Evolutionary conservation across 257 asterid species (phyloP).

Genomic region (Solanum commersonii): DNA sequence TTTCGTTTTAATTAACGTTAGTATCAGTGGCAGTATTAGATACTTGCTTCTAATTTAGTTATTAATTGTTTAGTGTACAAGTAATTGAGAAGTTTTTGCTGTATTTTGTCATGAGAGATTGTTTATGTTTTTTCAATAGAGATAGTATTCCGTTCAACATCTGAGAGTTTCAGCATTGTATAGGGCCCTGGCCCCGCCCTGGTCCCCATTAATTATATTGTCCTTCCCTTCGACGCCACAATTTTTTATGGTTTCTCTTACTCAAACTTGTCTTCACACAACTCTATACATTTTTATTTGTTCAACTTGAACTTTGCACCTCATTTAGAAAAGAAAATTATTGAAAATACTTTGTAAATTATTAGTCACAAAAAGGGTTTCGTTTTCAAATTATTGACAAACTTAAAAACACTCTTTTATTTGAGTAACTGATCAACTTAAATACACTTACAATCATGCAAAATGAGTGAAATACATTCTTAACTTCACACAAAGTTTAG

Average conservation of each 20-base stretch:
- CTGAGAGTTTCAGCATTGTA: not conserved
- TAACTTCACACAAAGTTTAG: too few species aligned
- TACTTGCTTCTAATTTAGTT: not conserved
- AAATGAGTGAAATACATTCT: too few species aligned
- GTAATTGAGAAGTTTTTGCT: not conserved
- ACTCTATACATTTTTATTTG: too few species aligned
- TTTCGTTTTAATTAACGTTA: constrained; percentile 6
- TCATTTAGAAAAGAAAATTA: not conserved
- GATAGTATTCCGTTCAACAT: not conserved
- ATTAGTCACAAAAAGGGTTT: too few species aligned
- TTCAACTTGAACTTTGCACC: not conserved
- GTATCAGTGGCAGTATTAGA: not conserved
- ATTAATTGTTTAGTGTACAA: not conserved
- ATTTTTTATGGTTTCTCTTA: not conserved
- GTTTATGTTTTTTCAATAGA: not conserved
- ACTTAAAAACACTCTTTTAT: too few species aligned
- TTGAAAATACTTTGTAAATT: too few species aligned
- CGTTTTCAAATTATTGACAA: too few species aligned
- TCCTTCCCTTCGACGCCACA: not conserved
- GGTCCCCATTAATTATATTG: too few species aligned
- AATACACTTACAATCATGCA: too few species aligned
- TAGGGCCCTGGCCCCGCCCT: not conserved
- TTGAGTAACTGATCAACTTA: too few species aligned
- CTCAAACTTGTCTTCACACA: not conserved
- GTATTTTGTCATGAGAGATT: not conserved